Base-by-base conservation (phyloP, 2,329 filamentous ascomycete species). In the Cladophialophora carrionii region DNA sequence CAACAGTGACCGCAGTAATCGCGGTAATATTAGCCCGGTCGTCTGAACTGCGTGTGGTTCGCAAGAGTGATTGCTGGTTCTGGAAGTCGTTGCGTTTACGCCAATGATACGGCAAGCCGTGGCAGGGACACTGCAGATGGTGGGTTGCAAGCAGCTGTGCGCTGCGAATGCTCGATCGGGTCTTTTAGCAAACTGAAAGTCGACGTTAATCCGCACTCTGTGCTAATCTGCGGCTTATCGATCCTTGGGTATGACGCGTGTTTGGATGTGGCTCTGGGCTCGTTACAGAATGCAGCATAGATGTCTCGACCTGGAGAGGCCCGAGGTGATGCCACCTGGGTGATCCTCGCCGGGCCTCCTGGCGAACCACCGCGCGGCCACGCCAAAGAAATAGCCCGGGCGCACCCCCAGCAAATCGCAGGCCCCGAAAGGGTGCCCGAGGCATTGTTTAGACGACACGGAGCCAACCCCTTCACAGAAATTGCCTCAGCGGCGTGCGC, bases 21-120 rank as follows among this genome's bases (percentile, higher is more conserved):
- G 59, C 59, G 48, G 59, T 46, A 61, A 57, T 52, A 56, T 62
- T 62, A 41, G 41, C 26, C 52, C 52, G 60, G 59, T 52, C 2
- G 26, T 5, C 46, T 52, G 29, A 37, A 53, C 24, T 7, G 48
- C 48, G 17, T 51, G 14, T 37, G 26, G 48, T 14, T 60, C 31
- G 22, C 46, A 29, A 60, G 43, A 14, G n/a, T 24, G 22, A 41
- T 26, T 17, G 32, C 57, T 52, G 57, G 10, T 41, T 41, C 20
- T 4, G 57, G 57, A 41, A 41, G 24, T 52, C 10, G 46, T 31
- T 49, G 17, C 56, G 41, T 31, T 32, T 41, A 41, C 54, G 54
- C 31, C 12, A n/a, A 9, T 43, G 34, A 37, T 43, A 43, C 12
- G 54, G 43, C 17, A 22, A 22, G 41, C n/a, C 5, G 29, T 34